Percentiles rank a stretch among this genome's conserved stretches.
phyloP scores from a whole-genome alignment of 225 moss, liverwort and hornwort species.

The Rhytidiadelphus loreus region DNA sequence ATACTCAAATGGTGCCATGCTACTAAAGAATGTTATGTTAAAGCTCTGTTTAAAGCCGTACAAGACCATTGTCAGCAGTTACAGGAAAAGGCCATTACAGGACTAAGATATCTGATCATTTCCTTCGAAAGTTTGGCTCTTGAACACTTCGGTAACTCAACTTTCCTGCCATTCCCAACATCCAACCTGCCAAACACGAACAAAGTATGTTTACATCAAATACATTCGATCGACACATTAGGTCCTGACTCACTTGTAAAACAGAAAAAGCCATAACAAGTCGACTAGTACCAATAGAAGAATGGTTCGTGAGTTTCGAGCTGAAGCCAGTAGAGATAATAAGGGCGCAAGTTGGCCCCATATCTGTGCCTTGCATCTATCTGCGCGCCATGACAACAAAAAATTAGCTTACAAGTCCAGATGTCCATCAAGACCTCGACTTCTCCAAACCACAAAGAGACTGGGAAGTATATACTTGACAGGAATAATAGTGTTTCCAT shows the following conservation, averaged over 20 bases:
- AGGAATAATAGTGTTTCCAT: too few relatives aligned
- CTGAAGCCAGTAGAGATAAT: conserved; percentile 52
- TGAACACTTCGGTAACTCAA: conserved; percentile 48
- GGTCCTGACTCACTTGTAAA: background rate
- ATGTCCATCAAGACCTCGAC: background rate
- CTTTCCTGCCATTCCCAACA: conserved; percentile 63
- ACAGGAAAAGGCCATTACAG: conserved; percentile 43
- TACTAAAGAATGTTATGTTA: background rate
- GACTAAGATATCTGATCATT: conserved; percentile 79
- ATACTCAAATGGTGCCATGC: background rate
- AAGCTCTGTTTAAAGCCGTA: background rate
- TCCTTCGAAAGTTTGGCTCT: conserved; percentile 58
- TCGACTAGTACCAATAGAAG: conserved; percentile 64
- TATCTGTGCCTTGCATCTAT: conserved; percentile 91
- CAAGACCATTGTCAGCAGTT: background rate
- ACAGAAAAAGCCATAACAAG: background rate
- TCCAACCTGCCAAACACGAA: conserved; percentile 67
- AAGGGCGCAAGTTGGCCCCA: conserved; percentile 80
- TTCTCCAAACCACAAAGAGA: background rate
- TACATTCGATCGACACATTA: background rate
- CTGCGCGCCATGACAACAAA: conserved; percentile 18
- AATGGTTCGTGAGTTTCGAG: conserved; percentile 67
- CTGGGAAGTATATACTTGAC: background rate
- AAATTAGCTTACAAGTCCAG: background rate
- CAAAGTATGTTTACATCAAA: background rate